Percentiles rank a stretch among this genome's conserved stretches.
Evolutionary conservation across 352 stramenopile genomes (phyloP).

Genomic region (Phytophthora agathidicida): DNA sequence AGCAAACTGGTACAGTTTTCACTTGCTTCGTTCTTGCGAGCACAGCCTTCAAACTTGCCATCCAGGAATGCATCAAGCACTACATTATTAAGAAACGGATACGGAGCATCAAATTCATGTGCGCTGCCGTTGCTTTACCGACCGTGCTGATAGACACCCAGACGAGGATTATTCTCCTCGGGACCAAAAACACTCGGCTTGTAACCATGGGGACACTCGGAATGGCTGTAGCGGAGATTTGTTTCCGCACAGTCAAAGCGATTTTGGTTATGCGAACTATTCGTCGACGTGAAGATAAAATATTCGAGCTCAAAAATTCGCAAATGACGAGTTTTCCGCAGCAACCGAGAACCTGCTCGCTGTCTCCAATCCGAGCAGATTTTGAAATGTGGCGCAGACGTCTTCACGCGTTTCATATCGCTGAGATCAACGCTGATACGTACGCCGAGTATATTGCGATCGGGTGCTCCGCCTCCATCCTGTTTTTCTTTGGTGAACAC

Average conservation of each 20-base stretch:
- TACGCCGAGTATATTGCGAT: slow-evolving; percentile 48
- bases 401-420: slow-evolving; percentile 15
- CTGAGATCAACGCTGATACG: slow-evolving; percentile 35
- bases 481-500: slow-evolving; percentile 36
- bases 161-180: slow-evolving; percentile 36
- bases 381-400: slow-evolving; percentile 19
- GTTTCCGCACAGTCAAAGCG: slow-evolving; percentile 26
- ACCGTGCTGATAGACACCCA: slow-evolving; percentile 52
- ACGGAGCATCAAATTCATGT: slow-evolving; percentile 39
- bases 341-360: background rate
- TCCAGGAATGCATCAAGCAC: slow-evolving; percentile 37
- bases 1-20: background rate
- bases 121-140: slow-evolving; percentile 29
- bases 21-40: slow-evolving; percentile 18
- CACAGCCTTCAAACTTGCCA: slow-evolving; percentile 33
- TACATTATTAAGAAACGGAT: slow-evolving; percentile 25
- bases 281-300: slow-evolving; percentile 2
- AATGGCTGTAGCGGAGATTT: slow-evolving; percentile 40
- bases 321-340: too few species aligned
- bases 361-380: background rate
- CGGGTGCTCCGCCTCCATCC: slow-evolving; percentile 31
- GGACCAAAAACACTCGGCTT: slow-evolving; percentile 10
- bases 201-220: slow-evolving; percentile 17
- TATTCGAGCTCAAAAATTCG: background rate
- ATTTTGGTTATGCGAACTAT: slow-evolving; percentile 18